Percentiles rank a stretch among this genome's conserved stretches.
phyloP scores from a whole-genome alignment of 345 rosid species.

The Dipteronia sinensis region DNA sequence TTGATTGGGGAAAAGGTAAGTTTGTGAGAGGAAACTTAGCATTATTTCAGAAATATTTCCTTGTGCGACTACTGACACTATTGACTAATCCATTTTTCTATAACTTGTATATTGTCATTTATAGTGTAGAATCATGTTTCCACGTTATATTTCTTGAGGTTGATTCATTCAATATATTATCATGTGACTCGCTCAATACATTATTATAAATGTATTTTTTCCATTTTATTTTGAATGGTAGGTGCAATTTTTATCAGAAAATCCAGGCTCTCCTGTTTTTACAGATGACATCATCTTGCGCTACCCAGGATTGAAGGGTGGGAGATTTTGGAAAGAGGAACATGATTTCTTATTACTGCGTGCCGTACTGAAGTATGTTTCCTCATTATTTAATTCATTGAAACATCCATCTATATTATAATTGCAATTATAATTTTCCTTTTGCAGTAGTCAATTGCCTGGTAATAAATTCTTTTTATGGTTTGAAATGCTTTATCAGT shows the following conservation, averaged over 20 bases:
- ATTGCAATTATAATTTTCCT: background rate
- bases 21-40: constrained; percentile 8
- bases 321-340: constrained; percentile 90
- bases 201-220: constrained; percentile 15
- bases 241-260: constrained; percentile 60
- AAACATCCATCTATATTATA: background rate
- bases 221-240: constrained; percentile 30
- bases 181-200: background rate
- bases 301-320: constrained; percentile 79
- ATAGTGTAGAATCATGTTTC: background rate
- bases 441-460: background rate
- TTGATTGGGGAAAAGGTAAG: constrained; percentile 79
- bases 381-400: constrained; percentile 13
- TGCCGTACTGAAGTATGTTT: constrained; percentile 84
- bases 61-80: background rate
- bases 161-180: constrained; percentile 21
- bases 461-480: background rate
- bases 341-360: constrained; percentile 74
- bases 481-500: background rate
- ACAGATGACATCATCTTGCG: constrained; percentile 63
- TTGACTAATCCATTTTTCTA: background rate
- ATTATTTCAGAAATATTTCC: constrained; percentile 5
- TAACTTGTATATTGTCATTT: background rate
- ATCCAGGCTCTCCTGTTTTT: constrained; percentile 59
- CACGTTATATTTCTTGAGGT: constrained; percentile 13